phyloP scores from a whole-genome alignment of 805 yeast genomes.

The Saturnispora zaruensis region DNA sequence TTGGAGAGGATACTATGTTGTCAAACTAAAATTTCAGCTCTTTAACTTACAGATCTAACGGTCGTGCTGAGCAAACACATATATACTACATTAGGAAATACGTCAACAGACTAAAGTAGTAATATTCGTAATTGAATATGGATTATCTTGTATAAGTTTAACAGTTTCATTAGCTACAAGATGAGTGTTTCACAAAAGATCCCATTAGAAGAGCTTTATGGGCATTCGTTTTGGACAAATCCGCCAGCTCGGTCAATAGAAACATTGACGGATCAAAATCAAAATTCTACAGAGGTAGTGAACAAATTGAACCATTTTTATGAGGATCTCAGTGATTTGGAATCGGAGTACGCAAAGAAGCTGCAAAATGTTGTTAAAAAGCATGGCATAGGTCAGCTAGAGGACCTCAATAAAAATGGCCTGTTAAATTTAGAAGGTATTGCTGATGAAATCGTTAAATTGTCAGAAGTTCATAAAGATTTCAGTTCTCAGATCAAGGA shows the following conservation, averaged over 20 bases:
- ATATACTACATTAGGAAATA: not conserved
- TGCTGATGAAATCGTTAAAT: slow-evolving; percentile 18
- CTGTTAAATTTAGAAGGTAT: not conserved
- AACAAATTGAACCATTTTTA: slow-evolving; percentile 42
- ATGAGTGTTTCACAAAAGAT: not conserved
- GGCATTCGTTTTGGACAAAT: slow-evolving; percentile 6
- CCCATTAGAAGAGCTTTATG: slow-evolving; percentile 1
- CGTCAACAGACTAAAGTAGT: not conserved
- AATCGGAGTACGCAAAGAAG: slow-evolving; percentile 60
- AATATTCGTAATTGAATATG: not conserved
- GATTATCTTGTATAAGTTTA: not conserved
- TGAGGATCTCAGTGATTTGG: slow-evolving; percentile 52
- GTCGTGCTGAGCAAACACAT: not conserved
- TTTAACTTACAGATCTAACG: not conserved
- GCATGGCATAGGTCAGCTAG: slow-evolving; percentile 29
- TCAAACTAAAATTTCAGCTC: too few species aligned
- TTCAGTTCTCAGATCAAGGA: slow-evolving; percentile 42
- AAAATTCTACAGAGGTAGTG: slow-evolving; percentile 49
- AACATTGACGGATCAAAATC: slow-evolving; percentile 46
- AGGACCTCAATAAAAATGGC: slow-evolving; percentile 4
- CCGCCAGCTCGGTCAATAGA: slow-evolving; percentile 14
- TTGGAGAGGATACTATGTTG: too few species aligned
- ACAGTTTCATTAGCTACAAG: not conserved
- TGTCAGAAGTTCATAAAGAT: slow-evolving; percentile 48
- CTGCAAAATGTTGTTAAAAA: slow-evolving; percentile 35